Percentiles rank a stretch among this genome's conserved stretches.
phyloP scores from a whole-genome alignment of 2,329 filamentous ascomycete species.

The Dendrostoma leiphaemia region DNA sequence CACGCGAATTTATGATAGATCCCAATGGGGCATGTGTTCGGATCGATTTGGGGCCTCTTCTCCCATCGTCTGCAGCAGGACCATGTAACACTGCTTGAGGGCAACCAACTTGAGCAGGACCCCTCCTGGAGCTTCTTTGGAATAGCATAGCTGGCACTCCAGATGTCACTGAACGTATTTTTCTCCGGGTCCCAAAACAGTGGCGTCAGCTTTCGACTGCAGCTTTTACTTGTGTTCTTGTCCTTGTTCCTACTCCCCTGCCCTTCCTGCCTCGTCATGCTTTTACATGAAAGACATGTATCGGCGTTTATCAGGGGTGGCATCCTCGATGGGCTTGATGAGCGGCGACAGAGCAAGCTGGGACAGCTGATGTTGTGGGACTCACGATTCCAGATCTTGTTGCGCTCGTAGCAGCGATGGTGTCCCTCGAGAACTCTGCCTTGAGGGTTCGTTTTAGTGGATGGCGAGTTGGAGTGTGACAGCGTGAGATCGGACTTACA shows the following conservation, averaged over 20 bases:
- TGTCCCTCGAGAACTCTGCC: neutral
- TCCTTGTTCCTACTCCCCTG: neutral
- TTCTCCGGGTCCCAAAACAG: neutral
- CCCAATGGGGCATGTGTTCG: too few relatives aligned
- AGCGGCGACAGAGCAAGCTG: neutral
- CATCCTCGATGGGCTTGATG: neutral
- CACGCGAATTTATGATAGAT: too few relatives aligned
- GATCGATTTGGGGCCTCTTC: too few relatives aligned
- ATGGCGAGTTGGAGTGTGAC: neutral
- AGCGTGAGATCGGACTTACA: neutral
- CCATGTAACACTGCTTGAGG: too few relatives aligned
- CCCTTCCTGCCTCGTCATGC: neutral
- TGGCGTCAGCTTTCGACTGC: neutral
- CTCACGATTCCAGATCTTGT: neutral
- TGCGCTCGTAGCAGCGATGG: neutral
- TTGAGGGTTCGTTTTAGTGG: neutral
- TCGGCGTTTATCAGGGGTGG: neutral
- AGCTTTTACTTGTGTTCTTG: neutral
- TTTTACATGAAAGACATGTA: neutral
- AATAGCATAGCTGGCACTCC: neutral
- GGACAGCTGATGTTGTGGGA: neutral
- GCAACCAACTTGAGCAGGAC: too few relatives aligned
- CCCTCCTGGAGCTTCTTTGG: too few relatives aligned
- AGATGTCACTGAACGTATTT: neutral
- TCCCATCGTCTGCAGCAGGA: too few relatives aligned